Conservation (phyloP, 371 early-diverging fungal species). For the Umbelopsis sp. region DNA sequence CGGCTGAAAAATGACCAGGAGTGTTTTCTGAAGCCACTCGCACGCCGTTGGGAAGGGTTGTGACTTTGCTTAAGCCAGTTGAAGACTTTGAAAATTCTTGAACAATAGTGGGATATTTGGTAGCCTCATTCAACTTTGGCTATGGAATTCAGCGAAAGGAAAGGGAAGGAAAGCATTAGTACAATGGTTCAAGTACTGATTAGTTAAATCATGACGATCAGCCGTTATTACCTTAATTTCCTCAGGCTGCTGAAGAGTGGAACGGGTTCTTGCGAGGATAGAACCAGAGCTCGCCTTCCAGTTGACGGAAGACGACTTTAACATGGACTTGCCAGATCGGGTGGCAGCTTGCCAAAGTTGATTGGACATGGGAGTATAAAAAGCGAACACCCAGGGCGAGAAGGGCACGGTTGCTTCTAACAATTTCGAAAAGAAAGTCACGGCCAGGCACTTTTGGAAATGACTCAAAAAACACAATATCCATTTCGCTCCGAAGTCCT, state of each 20-base stretch:
- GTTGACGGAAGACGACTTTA: not conserved
- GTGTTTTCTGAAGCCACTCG: constrained; percentile 80
- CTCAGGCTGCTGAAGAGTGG: constrained; percentile 13
- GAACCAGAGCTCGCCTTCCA: constrained; percentile 3
- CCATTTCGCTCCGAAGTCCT: too few species aligned
- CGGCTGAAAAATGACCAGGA: constrained; percentile 88
- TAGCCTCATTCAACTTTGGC: not conserved
- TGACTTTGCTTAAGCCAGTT: constrained; percentile 54
- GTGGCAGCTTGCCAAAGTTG: constrained; percentile 17
- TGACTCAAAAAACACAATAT: not conserved
- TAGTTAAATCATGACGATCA: not conserved
- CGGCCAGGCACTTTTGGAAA: not conserved
- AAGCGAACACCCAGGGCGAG: not conserved
- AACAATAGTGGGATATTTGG: constrained; percentile 33
- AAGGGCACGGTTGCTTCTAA: too few species aligned
- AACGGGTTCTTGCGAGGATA: not conserved
- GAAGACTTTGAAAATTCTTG: constrained; percentile 52
- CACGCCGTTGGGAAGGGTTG: constrained; percentile 87
- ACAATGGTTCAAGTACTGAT: not conserved
- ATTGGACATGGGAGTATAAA: not conserved
- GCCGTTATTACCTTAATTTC: not conserved
- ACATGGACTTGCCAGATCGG: constrained; percentile 7
- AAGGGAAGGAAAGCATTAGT: not conserved
- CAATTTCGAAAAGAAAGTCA: not conserved
- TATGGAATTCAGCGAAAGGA: not conserved